These are phyloP conservation scores for Pythium phragmiticola DNA, from an alignment of 352 stramenopile species.

Conservation along the genomic window DNA sequence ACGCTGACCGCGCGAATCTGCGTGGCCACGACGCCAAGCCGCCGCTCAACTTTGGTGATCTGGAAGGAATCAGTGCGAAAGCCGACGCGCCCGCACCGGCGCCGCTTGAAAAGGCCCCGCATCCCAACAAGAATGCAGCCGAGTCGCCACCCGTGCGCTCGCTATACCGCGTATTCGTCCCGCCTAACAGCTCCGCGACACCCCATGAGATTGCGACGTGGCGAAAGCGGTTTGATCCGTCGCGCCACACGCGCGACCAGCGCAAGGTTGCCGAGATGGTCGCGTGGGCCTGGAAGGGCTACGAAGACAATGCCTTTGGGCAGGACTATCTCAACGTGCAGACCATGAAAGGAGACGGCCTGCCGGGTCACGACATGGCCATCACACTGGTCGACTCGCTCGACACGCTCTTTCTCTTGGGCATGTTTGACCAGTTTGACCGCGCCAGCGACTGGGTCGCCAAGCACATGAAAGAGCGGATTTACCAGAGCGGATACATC, in stretches of 20 bases:
- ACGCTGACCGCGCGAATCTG: slow-evolving; percentile 10
- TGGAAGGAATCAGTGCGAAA: slow-evolving; percentile 1
- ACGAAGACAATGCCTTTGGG: slow-evolving; percentile 68
- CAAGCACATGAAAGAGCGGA: slow-evolving; percentile 60
- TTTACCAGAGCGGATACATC: slow-evolving; percentile 61
- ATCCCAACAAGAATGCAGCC: background rate
- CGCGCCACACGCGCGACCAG: slow-evolving; percentile 54
- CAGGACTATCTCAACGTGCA: slow-evolving; percentile 71
- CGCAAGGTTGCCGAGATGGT: slow-evolving; percentile 62
- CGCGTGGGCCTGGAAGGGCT: slow-evolving; percentile 78
- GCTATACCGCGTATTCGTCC: slow-evolving; percentile 24
- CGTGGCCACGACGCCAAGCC: slow-evolving; percentile 8
- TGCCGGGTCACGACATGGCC: slow-evolving; percentile 69
- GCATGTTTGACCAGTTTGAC: slow-evolving; percentile 81
- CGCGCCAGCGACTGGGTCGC: slow-evolving; percentile 62
- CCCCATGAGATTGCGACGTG: slow-evolving; percentile 38
- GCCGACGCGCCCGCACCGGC: slow-evolving; percentile 12
- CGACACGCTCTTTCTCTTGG: slow-evolving; percentile 73
- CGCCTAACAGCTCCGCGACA: slow-evolving; percentile 25
- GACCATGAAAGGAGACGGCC: slow-evolving; percentile 49
- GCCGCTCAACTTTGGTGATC: slow-evolving; percentile 15
- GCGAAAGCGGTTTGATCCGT: slow-evolving; percentile 44
- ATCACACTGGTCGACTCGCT: slow-evolving; percentile 79
- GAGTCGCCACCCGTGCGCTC: background rate
- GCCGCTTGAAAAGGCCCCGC: slow-evolving; percentile 6